Evolutionary conservation across 495 filamentous ascomycete species (phyloP), one percentile per base, ranked within the genome.

Genomic region (Podospora fimiseda): DNA sequence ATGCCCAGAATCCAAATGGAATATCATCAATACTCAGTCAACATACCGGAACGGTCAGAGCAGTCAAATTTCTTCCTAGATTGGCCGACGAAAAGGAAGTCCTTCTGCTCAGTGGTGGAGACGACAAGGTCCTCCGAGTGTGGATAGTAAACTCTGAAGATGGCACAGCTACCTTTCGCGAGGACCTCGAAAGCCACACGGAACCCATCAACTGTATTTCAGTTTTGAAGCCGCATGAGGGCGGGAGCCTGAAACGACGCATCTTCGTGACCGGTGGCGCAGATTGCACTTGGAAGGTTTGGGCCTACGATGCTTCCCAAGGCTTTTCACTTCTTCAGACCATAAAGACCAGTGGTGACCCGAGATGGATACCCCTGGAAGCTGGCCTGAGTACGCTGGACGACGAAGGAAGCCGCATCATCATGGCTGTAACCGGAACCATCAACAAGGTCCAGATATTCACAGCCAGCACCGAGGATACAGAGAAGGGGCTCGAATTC

Each of bases 361-460:
- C 27, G 27, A 5, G 27, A 37, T 95, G 85, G 67, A 87, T 95
- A 55, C 91, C 94, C 1, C 69, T 97, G 33, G 69, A 85, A 7
- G 52, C 94, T 40, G 85, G 90, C 2, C 59, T 96, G 52, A 72
- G 75, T 56, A 59, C 64, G 7, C 72, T 91, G 21, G 73, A 79
- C 39, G 60, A 60, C 15, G 65, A 71, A 19, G 68, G 67, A 2
- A 65, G 74, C n/a, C 69, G 75, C 6, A 59, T 79, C 39, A 71
- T 91, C 9, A 75, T 98, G 38, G 93, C 93, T 2, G 85, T 88
- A 23, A 87, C 84, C 1, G 93, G 93, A 13, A 97, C 94, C 4
- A 83, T 79, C 39, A 84, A 83, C 36, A 75, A 72, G 14, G 78
- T 96, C 23, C 87, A 95, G 43, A 73, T 97, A 2, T 96, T 85